A percentile compares a stretch with the other conserved stretches of the same genome.
phyloP scores from a whole-genome alignment of 1,139 yeast species.

The Hyphopichia buzzinii region DNA sequence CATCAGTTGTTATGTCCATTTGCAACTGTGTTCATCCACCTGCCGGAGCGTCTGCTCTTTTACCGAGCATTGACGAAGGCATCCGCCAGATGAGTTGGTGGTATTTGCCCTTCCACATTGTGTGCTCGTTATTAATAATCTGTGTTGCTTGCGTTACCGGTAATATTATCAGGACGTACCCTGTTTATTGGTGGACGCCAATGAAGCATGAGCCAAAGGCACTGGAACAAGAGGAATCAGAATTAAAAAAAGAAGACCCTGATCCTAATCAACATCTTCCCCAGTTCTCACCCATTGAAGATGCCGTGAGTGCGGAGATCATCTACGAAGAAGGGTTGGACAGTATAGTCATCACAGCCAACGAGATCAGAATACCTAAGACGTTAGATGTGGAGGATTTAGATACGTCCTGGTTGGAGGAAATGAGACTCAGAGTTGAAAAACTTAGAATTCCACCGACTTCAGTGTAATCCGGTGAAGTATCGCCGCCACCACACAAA shows the following conservation, averaged over 20 bases:
- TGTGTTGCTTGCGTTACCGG: slow-evolving; percentile 55
- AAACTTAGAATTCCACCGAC: background rate
- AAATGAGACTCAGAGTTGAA: slow-evolving; percentile 8
- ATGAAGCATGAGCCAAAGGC: background rate
- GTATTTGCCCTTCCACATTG: slow-evolving; percentile 58
- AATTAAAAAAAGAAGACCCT: background rate
- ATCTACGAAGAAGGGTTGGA: slow-evolving; percentile 1
- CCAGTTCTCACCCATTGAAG: background rate
- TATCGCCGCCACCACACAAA: no score
- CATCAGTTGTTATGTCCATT: slow-evolving; percentile 58
- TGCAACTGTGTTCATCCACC: slow-evolving; percentile 69
- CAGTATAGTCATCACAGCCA: slow-evolving; percentile 18
- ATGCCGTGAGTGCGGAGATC: background rate
- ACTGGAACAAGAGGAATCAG: background rate
- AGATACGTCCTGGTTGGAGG: slow-evolving; percentile 26
- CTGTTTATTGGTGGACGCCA: slow-evolving; percentile 61
- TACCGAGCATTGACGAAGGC: slow-evolving; percentile 51
- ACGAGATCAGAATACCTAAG: slow-evolving; percentile 23
- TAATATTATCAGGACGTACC: slow-evolving; percentile 55
- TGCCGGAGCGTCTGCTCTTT: slow-evolving; percentile 68
- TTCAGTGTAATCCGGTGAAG: background rate
- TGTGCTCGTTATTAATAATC: slow-evolving; percentile 50
- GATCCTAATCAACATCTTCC: background rate
- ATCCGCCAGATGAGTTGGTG: slow-evolving; percentile 63
- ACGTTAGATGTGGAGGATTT: slow-evolving; percentile 22